Evolutionary conservation across 768 basidiomycete genomes (phyloP), one percentile per base, ranked within the genome.

Genomic region (Auricularia cornea): DNA sequence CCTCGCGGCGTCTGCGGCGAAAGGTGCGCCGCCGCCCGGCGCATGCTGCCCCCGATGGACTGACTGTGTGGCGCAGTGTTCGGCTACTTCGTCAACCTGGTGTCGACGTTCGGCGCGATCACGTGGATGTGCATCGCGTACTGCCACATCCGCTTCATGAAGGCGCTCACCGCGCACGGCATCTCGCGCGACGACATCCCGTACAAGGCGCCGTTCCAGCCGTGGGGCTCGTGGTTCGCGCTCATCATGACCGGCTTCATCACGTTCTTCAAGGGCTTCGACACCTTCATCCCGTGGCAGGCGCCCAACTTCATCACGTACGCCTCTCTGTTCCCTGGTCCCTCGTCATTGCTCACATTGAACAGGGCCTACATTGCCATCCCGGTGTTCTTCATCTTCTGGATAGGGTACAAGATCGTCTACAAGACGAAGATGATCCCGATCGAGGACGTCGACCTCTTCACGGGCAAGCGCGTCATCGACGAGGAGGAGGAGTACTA

Each of bases 181-280:
- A 73, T 78, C 66, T 73, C 72, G 3, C 69, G 80, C 29, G 74
- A 78, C 62, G 73, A 74, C 59, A 72, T 82, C 29, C 78, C 80
- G 5, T 82, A 80, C 76, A 77, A 82, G 70, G 84, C 82, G 6
- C 84, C 85, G n/a, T 83, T 85, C 70, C 83, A 83, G 69, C 83
- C 84, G 29, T 85, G 78, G 73, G 82, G 84, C 28, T 81, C 81
- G 51, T 85, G 80, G 81, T 81, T 84, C 68, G 86, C 85, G 29
- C 71, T 85, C 14, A 73, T 77, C 51, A 74, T 80, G 32, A 84
- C 83, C 1, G 76, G 66, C 11, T 76, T 85, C 60, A 82, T 86
- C 65, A 80, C 80, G 3, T 62, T 84, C 5, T 86, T 87, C 76
- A 85, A 87, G 71, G 83, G 81, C 23, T 79, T 77, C 60, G 72